phyloP scores from a whole-genome alignment of 2,329 filamentous ascomycete genomes.

The Cadophora gregata region DNA sequence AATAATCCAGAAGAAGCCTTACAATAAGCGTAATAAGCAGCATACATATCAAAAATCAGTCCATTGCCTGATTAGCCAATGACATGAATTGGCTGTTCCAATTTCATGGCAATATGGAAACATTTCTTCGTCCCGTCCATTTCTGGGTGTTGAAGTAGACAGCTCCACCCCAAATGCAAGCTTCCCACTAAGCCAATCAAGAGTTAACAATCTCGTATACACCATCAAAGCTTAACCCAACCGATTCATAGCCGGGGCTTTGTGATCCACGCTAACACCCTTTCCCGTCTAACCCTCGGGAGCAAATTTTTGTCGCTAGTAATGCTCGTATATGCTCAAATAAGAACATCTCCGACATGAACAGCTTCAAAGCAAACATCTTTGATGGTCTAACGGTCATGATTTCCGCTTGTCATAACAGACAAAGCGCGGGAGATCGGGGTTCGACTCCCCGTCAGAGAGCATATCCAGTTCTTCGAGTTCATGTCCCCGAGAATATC shows the following conservation, averaged over 20 bases:
- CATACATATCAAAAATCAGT: background rate
- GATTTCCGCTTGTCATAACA: conserved; percentile 47
- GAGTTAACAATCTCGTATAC: background rate
- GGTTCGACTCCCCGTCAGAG: conserved; percentile 38
- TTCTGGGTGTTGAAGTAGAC: background rate
- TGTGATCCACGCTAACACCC: background rate
- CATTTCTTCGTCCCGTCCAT: background rate
- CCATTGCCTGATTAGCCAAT: background rate
- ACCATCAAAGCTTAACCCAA: background rate
- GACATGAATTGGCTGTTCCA: background rate
- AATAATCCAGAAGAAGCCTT: background rate
- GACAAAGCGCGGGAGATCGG: conserved; percentile 35
- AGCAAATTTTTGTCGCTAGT: background rate
- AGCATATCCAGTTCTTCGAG: conserved; percentile 23
- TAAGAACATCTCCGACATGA: background rate
- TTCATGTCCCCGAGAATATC: conserved; percentile 28
- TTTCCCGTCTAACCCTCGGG: background rate
- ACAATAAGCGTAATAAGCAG: background rate
- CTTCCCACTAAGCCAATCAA: background rate
- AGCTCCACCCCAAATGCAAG: background rate
- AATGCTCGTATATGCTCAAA: background rate
- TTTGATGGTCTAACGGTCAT: conserved; percentile 48
- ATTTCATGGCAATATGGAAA: background rate
- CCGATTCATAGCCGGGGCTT: background rate
- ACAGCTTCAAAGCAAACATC: conserved; percentile 26